Evolutionary conservation across 306 rosid genomes (phyloP).

Genomic region (Rosa multiflora): DNA sequence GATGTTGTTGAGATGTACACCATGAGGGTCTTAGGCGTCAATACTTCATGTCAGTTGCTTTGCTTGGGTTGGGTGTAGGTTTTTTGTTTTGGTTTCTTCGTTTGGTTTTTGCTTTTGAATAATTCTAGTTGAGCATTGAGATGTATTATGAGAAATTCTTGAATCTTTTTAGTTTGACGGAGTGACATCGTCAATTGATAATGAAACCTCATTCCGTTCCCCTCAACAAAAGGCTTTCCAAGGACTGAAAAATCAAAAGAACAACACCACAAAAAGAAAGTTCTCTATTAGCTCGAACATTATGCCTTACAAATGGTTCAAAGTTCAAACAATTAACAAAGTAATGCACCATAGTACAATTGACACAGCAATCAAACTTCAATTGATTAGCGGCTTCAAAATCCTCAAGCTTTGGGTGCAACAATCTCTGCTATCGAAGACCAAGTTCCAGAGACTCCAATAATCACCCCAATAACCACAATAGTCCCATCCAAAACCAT

Average conservation of each 20-base stretch:
- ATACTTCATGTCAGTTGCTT: too few relatives aligned
- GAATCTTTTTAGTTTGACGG: too few relatives aligned
- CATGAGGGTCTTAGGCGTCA: too few relatives aligned
- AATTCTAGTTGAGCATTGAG: too few relatives aligned
- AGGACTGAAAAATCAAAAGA: not conserved
- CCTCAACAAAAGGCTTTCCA: not conserved
- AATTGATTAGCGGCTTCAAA: not conserved
- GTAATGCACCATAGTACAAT: not conserved
- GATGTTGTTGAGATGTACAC: too few relatives aligned
- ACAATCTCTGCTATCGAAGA: conserved; percentile 49
- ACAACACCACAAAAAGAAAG: not conserved
- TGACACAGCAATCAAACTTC: not conserved
- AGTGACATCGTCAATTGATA: too few relatives aligned
- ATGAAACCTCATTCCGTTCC: too few relatives aligned
- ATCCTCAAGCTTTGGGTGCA: conserved; percentile 43
- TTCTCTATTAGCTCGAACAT: not conserved
- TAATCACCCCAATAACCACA: conserved; percentile 39
- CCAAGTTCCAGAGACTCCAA: conserved; percentile 57
- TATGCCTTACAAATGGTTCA: not conserved
- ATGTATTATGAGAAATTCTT: too few relatives aligned
- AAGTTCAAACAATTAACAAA: not conserved
- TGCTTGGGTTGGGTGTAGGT: too few relatives aligned
- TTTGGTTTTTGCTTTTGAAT: too few relatives aligned
- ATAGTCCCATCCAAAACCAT: conserved; percentile 40
- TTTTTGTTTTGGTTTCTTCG: too few relatives aligned